Evolutionary conservation across 1,139 yeast species (phyloP), one percentile per base, ranked within the genome.

Genomic region (Protomyces inundatus): DNA sequence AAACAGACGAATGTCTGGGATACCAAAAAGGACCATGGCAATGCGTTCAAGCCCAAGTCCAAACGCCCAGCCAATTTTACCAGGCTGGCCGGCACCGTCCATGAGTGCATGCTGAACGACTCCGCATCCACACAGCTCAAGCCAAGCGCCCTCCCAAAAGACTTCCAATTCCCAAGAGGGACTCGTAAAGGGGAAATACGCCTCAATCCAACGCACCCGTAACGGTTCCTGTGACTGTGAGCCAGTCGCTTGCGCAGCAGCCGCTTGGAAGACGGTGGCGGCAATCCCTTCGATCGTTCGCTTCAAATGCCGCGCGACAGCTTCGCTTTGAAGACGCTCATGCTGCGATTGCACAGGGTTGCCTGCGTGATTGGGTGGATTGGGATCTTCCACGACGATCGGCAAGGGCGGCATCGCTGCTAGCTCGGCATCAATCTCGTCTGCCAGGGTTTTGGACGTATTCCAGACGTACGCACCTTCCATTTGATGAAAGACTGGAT

Each of bases 121-220:
- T 34, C 99, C 99, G 75, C 96, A 89, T 0, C 99, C 99, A 73
- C 97, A 90, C 74, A 96, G 86, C 77, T 93, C 99, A 52, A 93
- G 80, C 98, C 98, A 95, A 70, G 91, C 96, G 52, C 95, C 96
- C 73, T 91, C 89, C 98, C 98, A 95, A 95, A 96, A 91, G 4
- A 93, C 96, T 75, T 93, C 99, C 69, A 95, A 90, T 72, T 93
- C 98, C 93, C 96, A 93, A 40, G 97, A 89, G 5, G 99, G 99
- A 0, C 96, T 85, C 1, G 99, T 93, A 97, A 98, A 93, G 3
- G 99, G 99, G 78, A 93, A 93, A 71, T 86, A 90, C 0, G 95
- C 96, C 73, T 89, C 96, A 39, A 90, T 88, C 99, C 99, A 93
- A 69, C 98, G 82, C 14, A 91, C 89, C 72, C 83, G 86, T 69